These are phyloP conservation scores for Mycena belliarum DNA, from an alignment of 768 basidiomycete species.

Conservation along the genomic window DNA sequence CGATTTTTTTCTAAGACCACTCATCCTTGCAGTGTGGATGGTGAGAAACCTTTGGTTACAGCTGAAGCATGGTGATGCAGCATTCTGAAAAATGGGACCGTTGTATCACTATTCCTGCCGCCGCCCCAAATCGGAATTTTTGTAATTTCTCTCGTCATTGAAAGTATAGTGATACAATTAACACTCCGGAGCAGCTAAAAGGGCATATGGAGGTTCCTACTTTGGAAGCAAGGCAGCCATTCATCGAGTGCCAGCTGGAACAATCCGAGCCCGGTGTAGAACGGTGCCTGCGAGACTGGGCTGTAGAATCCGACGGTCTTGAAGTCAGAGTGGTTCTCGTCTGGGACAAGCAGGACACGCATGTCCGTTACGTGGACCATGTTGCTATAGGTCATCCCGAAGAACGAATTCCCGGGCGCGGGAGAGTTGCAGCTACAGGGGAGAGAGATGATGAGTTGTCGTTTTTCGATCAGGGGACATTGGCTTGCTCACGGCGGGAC, in stretches of 20 bases:
- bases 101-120: too few species aligned
- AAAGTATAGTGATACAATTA: too few species aligned
- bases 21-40: too few species aligned
- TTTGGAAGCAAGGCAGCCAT: constrained; percentile 47
- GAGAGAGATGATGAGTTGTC: too few species aligned
- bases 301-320: constrained; percentile 53
- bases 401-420: constrained; percentile 38
- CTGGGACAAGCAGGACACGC: constrained; percentile 46
- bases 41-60: too few species aligned
- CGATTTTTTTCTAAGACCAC: too few species aligned
- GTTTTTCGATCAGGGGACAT: background rate
- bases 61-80: too few species aligned
- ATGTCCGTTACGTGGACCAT: constrained; percentile 55
- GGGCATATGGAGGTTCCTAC: background rate
- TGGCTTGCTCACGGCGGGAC: constrained; percentile 38
- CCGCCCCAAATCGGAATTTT: too few species aligned
- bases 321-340: constrained; percentile 49
- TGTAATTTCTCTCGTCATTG: too few species aligned
- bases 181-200: background rate
- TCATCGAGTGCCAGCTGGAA: constrained; percentile 49
- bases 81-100: too few species aligned
- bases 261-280: constrained; percentile 47
- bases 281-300: constrained; percentile 45
- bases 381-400: constrained; percentile 45
- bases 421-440: constrained; percentile 38